These are phyloP conservation scores for Solanum stenotomum DNA, from an alignment of 257 asterid genomes.

Conservation along the genomic window DNA sequence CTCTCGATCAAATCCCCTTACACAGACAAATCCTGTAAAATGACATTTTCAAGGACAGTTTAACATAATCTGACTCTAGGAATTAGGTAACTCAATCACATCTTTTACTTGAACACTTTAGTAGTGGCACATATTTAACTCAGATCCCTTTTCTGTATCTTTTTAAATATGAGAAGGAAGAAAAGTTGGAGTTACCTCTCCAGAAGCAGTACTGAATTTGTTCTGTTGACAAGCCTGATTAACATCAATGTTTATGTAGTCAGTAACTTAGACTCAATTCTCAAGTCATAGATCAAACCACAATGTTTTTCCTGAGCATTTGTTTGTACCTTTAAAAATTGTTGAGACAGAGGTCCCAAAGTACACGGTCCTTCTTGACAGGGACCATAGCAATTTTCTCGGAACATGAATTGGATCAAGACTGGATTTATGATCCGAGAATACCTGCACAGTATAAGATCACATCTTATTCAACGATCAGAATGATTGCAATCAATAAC, in stretches of 20 bases:
- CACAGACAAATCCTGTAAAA: conserved; percentile 41
- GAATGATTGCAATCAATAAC: background rate
- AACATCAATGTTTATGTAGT: conserved; percentile 12
- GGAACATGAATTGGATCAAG: conserved; percentile 68
- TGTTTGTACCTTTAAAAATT: conserved; percentile 64
- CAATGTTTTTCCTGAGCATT: background rate
- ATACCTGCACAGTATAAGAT: conserved; percentile 41
- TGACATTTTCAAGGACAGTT: background rate
- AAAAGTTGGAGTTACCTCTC: conserved; percentile 54
- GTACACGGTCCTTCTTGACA: conserved; percentile 74
- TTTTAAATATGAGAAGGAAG: background rate
- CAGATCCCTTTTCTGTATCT: background rate
- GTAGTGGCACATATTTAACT: background rate
- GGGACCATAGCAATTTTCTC: conserved; percentile 62
- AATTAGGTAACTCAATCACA: background rate
- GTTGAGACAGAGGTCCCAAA: conserved; percentile 84
- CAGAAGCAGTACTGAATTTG: conserved; percentile 78
- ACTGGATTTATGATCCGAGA: conserved; percentile 87
- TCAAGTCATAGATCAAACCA: conserved; percentile 1
- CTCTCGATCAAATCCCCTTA: conserved; percentile 31
- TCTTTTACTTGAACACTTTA: background rate
- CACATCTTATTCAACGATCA: background rate
- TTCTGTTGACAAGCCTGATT: conserved; percentile 65
- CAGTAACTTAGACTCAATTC: conserved; percentile 11
- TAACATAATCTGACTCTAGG: background rate